Percentiles rank a stretch among this genome's conserved stretches.
Conservation (phyloP, 2,329 filamentous ascomycete genomes). For the Phaeophleospora eucalypticola region DNA sequence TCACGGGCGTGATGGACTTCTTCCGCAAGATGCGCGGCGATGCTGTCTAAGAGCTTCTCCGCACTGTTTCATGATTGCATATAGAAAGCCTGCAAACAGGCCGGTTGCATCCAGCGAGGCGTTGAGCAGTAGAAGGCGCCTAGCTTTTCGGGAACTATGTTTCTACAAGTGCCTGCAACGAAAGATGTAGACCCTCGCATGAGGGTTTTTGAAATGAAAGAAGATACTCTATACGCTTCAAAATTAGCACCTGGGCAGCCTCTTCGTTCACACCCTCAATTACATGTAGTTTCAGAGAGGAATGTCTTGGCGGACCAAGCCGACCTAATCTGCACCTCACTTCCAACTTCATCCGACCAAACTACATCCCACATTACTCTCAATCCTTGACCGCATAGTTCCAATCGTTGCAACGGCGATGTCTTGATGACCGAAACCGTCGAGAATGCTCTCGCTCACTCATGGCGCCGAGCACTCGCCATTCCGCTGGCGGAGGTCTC, state of each 20-base stretch:
- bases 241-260: too few species aligned
- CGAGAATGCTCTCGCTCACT: background rate
- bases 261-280: too few species aligned
- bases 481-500: slow-evolving; percentile 32
- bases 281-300: too few species aligned
- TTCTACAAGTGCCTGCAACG: background rate
- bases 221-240: too few species aligned
- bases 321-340: background rate
- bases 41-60: background rate
- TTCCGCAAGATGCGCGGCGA: slow-evolving; percentile 67
- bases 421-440: background rate
- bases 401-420: background rate
- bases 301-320: too few species aligned
- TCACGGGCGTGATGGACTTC: slow-evolving; percentile 87
- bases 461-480: background rate
- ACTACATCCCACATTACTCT: background rate
- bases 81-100: background rate
- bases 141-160: background rate
- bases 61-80: background rate
- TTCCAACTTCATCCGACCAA: background rate
- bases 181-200: too few species aligned
- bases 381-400: too few species aligned
- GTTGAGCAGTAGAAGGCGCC: background rate
- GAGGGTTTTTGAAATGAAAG: too few species aligned
- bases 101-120: slow-evolving; percentile 2